Evolutionary conservation across 306 rosid species (phyloP), one percentile per base, ranked within the genome.

Genomic region (Cicer judaicum): DNA sequence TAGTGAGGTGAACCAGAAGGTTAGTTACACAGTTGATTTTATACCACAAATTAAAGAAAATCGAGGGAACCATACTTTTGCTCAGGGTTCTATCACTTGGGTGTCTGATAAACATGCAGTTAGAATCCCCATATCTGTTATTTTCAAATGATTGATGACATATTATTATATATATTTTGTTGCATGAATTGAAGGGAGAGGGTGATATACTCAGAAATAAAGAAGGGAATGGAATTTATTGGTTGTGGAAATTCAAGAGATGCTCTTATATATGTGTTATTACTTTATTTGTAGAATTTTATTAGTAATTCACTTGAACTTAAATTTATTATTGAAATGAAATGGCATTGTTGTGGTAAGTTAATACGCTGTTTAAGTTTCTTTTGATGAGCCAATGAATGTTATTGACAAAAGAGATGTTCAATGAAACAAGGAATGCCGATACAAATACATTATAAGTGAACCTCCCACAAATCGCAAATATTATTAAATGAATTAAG

Each of bases 41-140:
- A 56, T 54, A 12, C 86, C 93, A 15, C 7, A 76, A 10, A 54
- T 7, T 0, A 66, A 75, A n/a, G 79, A 72, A 41, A 74, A 70
- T n/a, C 72, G 82, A 39, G 70, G 69, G 5, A 77, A 74, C 47
- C 24, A 65, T 38, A 70, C 24, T 5, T 77, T 79, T 6, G 64
- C 83, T 46, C 88, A 83, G 16, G 92, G 96, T 11, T 79, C 80
- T 36, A 21, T 88, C 63, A 79, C 38, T 0, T 88, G 96, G 96
- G 68, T 64, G 5, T 88, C 91, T 57, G 65, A 60, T n/a, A 60
- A 34, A 13, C 44, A 60, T 7, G 65, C 49, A 2, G 89, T 83
- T 75, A 83, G 84, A 55, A 76, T 67, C 42, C 91, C 81, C 42
- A 83, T 90, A 21, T 16, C 89, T 16, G 74, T 83, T 54, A 74